Evolutionary conservation across 768 basidiomycete species (phyloP), one percentile per base, ranked within the genome.

Genomic region (Suillus alpinus): DNA sequence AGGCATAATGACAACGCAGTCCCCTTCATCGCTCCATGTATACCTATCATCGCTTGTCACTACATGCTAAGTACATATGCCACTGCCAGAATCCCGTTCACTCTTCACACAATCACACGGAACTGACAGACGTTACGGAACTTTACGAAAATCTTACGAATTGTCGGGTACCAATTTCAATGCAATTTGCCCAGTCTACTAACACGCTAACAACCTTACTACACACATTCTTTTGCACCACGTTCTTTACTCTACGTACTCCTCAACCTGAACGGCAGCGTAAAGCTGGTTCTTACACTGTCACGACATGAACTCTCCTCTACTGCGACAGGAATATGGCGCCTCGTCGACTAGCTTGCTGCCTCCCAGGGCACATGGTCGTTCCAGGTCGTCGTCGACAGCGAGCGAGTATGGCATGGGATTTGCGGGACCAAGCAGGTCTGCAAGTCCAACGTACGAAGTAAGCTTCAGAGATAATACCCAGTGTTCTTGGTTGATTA

Each of bases 361-460:
- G 26, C 64, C 64, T 6, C 62, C 63, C 0, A 71, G 68, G 57
- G 59, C 62, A 36, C 58, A 58, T 37, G 37, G 41, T 47, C 62
- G 47, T 29, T 58, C 66, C n/a, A 63, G 60, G 59, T 59, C 69
- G 32, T 59, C 71, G 8, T 68, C 71, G 2, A 63, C 62, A 23
- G 14, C 62, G 2, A 65, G 62, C 36, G 66, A 67, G 39, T 57
- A 52, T 58, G 55, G 36, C n/a, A 68, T 58, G 53, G 65, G 60
- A 52, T 55, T 65, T 57, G 61, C 66, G 14, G 53, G 43, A 56
- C 58, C 58, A 26, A 51, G 20, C 51, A 67, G 73, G 61, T 65
- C 71, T 12, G 56, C 64, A 10, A 75, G 73, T 59, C 73, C 73
- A 0, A 62, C 66, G 0, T 68, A 72, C 56, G 7, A 55, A n/a